Evolutionary conservation across 139 green algal genomes (phyloP).

Genomic region (Tetradesmus obliquus): DNA sequence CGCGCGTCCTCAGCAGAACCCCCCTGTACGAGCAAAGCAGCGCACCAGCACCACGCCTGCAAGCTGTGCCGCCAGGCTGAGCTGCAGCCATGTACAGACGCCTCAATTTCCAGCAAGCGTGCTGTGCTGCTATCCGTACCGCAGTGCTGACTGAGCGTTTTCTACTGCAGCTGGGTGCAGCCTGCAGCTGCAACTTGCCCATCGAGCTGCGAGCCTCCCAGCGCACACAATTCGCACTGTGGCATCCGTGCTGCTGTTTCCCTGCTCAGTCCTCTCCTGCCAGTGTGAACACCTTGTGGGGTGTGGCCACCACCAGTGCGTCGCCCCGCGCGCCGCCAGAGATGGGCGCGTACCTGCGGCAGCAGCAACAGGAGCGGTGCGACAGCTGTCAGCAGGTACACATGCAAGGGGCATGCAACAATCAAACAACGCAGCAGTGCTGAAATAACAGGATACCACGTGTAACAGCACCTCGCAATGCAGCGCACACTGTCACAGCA

Average conservation of each 20-base stretch:
- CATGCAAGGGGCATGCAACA: neutral
- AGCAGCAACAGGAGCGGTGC: neutral
- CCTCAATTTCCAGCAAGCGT: no score
- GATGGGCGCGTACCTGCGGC: conserved; percentile 9
- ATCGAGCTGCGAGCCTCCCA: neutral
- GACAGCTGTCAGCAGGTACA: neutral
- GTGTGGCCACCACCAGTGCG: conserved; percentile 64
- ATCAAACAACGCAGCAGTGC: no score
- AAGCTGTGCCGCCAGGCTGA: no score
- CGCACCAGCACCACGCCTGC: no score
- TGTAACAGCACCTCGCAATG: neutral
- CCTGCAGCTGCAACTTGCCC: neutral
- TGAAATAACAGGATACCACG: no score
- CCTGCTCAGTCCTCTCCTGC: conserved; percentile 29
- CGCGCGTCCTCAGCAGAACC: no score
- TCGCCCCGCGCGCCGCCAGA: conserved; percentile 34
- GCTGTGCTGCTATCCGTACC: no score
- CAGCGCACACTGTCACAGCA: neutral
- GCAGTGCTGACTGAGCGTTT: neutral
- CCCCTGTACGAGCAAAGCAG: no score
- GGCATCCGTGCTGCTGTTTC: neutral
- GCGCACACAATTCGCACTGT: neutral
- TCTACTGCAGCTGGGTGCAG: neutral
- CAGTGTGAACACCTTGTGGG: conserved; percentile 62
- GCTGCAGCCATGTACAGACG: no score